Percentiles rank a stretch among this genome's conserved stretches.
phyloP scores from a whole-genome alignment of 2,329 filamentous ascomycete genomes.

The Geosmithia flava region DNA sequence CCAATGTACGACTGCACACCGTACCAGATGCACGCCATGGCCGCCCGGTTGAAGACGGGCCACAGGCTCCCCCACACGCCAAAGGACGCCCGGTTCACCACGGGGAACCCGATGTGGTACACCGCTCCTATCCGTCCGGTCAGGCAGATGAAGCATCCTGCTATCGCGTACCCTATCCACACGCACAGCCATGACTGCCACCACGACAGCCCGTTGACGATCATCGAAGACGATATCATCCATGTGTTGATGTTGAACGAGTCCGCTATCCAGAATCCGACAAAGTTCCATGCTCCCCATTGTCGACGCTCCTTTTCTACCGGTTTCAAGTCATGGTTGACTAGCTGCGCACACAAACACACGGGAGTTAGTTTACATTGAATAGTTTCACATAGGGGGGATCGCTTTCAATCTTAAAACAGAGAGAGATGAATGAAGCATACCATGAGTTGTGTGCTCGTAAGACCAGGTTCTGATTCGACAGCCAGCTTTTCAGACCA shows the following conservation, averaged over 20 bases:
- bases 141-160: slow-evolving; percentile 60
- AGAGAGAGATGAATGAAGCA: slow-evolving; percentile 6
- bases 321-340: slow-evolving; percentile 69
- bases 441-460: slow-evolving; percentile 68
- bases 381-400: too few species aligned
- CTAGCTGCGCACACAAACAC: slow-evolving; percentile 36
- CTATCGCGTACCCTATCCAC: slow-evolving; percentile 73
- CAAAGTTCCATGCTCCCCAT: slow-evolving; percentile 83
- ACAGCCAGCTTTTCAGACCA: slow-evolving; percentile 55
- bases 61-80: slow-evolving; percentile 83
- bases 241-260: slow-evolving; percentile 85
- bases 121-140: slow-evolving; percentile 76
- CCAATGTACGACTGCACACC: slow-evolving; percentile 80
- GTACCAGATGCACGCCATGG: slow-evolving; percentile 81
- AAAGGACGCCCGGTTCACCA: slow-evolving; percentile 65
- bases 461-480: slow-evolving; percentile 63
- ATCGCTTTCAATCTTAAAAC: too few species aligned
- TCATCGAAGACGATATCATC: slow-evolving; percentile 86
- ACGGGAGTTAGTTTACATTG: neutral
- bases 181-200: slow-evolving; percentile 89
- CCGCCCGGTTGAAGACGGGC: slow-evolving; percentile 83
- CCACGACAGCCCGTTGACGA: slow-evolving; percentile 68
- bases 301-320: slow-evolving; percentile 69
- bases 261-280: slow-evolving; percentile 78
- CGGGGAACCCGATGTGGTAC: slow-evolving; percentile 85